Evolutionary conservation across 306 rosid species (phyloP).

Genomic region (Malus sylvestris): DNA sequence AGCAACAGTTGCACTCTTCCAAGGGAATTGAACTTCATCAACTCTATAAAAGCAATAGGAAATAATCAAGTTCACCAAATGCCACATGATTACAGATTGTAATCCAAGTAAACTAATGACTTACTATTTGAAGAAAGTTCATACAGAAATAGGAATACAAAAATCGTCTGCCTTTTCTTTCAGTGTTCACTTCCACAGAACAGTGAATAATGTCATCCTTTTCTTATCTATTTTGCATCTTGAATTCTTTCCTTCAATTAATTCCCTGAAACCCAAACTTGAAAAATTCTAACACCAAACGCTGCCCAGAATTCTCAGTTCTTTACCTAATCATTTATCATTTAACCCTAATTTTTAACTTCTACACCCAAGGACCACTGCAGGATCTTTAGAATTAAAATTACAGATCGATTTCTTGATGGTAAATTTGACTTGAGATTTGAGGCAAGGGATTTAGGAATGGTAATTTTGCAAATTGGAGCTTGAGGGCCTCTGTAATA

Average conservation of each 20-base stretch:
- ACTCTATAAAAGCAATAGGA: slow-evolving; percentile 36
- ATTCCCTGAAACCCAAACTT: background rate
- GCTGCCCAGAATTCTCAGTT: background rate
- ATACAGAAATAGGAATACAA: slow-evolving; percentile 5
- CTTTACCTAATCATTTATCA: background rate
- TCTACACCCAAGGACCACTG: background rate
- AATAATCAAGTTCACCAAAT: slow-evolving; percentile 11
- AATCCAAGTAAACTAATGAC: slow-evolving; percentile 11
- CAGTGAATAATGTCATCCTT: background rate
- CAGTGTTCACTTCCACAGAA: background rate
- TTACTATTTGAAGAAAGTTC: background rate
- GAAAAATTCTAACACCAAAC: background rate
- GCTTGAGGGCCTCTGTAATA: background rate
- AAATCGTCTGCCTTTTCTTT: background rate
- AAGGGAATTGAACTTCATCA: slow-evolving; percentile 51
- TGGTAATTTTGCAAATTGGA: background rate
- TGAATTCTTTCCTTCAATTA: background rate
- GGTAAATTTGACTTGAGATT: background rate
- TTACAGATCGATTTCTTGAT: background rate
- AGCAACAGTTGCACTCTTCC: slow-evolving; percentile 29
- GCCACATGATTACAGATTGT: background rate
- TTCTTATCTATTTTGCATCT: background rate
- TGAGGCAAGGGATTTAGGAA: background rate
- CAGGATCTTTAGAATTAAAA: background rate
- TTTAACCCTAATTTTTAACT: background rate